A percentile compares a stretch with the other conserved stretches of the same genome.
Conservation (phyloP, 495 filamentous ascomycete species). For the Podospora didyma region DNA sequence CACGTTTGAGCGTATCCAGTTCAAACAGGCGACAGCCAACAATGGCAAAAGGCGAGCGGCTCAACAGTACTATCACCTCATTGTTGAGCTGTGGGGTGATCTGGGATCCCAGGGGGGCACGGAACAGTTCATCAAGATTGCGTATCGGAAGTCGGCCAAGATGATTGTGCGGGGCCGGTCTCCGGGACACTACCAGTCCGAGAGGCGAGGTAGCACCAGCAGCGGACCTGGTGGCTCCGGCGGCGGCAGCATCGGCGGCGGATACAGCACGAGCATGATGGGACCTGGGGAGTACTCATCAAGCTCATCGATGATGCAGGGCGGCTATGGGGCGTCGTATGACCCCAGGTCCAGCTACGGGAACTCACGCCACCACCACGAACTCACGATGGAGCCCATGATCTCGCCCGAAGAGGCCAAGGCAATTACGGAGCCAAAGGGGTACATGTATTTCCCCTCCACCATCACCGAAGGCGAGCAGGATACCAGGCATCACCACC, state of each 20-base stretch:
- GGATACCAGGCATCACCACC: constrained; percentile 31
- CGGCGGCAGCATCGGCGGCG: constrained; percentile 46
- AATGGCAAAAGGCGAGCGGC: constrained; percentile 89
- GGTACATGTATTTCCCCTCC: constrained; percentile 44
- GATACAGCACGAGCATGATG: constrained; percentile 35
- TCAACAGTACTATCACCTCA: constrained; percentile 90
- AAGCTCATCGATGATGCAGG: constrained; percentile 29
- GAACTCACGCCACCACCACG: constrained; percentile 38
- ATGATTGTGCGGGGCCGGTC: constrained; percentile 94
- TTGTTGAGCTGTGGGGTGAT: constrained; percentile 85
- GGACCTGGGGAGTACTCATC: constrained; percentile 33
- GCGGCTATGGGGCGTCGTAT: constrained; percentile 26
- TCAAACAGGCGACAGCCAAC: constrained; percentile 94
- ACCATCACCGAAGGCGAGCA: constrained; percentile 39
- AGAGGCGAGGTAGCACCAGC: constrained; percentile 68
- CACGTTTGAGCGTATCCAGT: constrained; percentile 92
- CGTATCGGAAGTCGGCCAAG: constrained; percentile 69
- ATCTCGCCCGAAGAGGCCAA: constrained; percentile 45
- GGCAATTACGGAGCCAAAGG: constrained; percentile 38
- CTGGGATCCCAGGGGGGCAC: constrained; percentile 43
- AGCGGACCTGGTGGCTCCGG: constrained; percentile 65
- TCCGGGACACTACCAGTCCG: constrained; percentile 88
- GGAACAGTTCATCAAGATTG: constrained; percentile 69
- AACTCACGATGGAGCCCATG: constrained; percentile 38
- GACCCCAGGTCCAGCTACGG: constrained; percentile 38